Evolutionary conservation across 169 alveolate species (phyloP).

Genomic region (Cryptosporidium bovis): DNA sequence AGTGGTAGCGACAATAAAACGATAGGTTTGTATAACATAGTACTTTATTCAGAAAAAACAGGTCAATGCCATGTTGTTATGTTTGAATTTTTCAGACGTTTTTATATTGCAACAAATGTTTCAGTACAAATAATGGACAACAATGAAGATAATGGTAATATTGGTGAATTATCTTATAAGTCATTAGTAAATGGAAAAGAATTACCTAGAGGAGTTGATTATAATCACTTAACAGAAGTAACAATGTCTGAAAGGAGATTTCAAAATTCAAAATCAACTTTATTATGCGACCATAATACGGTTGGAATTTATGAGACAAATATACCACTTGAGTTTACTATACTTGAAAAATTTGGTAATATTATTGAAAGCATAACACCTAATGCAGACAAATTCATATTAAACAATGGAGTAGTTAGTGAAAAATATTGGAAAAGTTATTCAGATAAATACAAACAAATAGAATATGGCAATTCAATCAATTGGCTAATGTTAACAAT

Average conservation of each 20-base stretch:
- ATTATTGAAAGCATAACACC: constrained; percentile 59
- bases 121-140: constrained; percentile 24
- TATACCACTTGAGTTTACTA: constrained; percentile 59
- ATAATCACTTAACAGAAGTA: constrained; percentile 53
- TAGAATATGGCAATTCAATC: constrained; percentile 24
- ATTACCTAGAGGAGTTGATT: constrained; percentile 69
- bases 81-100: constrained; percentile 52
- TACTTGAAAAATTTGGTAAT: constrained; percentile 51
- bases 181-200: constrained; percentile 39
- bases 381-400: constrained; percentile 20
- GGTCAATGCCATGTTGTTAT: constrained; percentile 15
- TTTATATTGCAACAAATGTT: constrained; percentile 40
- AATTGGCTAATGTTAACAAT: constrained; percentile 46
- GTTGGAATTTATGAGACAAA: constrained; percentile 64
- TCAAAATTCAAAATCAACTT: constrained; percentile 39
- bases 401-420: constrained; percentile 17
- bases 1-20: neutral
- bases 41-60: constrained; percentile 42
- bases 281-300: constrained; percentile 49
- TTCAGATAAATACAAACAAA: neutral
- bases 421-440: constrained; percentile 32
- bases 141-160: neutral
- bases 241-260: constrained; percentile 48
- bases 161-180: constrained; percentile 24
- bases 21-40: constrained; percentile 26